phyloP scores from a whole-genome alignment of 257 asterid species.

The Nyctanthes arbortristis region DNA sequence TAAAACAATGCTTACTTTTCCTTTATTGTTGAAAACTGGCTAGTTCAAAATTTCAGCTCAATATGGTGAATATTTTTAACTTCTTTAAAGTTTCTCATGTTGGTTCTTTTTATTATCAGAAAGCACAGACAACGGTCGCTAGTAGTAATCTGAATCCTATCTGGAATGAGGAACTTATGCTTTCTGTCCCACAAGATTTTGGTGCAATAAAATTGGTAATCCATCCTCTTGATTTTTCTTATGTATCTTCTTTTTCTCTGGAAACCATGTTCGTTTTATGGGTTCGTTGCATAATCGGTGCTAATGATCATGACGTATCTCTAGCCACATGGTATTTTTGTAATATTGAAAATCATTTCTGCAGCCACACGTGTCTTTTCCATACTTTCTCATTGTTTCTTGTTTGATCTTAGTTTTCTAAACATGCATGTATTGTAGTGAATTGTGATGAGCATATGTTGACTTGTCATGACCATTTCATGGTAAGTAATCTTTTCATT shows the following conservation, averaged over 20 bases:
- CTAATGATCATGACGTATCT: background rate
- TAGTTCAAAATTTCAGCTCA: constrained; percentile 5
- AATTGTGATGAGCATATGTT: too few relatives aligned
- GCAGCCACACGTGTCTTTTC: too few relatives aligned
- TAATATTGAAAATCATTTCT: background rate
- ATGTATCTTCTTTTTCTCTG: background rate
- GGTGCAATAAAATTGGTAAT: constrained; percentile 82
- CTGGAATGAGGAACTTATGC: constrained; percentile 96
- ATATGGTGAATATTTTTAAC: background rate
- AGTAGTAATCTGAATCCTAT: constrained; percentile 90
- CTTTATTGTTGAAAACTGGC: background rate
- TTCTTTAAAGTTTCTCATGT: constrained; percentile 20
- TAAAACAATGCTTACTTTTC: background rate
- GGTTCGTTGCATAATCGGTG: background rate
- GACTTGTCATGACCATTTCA: too few relatives aligned
- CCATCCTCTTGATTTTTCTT: constrained; percentile 1
- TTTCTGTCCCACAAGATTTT: constrained; percentile 84
- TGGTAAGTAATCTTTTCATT: too few relatives aligned
- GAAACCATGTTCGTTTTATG: background rate
- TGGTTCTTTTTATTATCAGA: constrained; percentile 46
- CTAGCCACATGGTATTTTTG: background rate
- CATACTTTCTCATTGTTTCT: background rate
- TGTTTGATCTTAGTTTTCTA: background rate
- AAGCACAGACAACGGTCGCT: constrained; percentile 69
- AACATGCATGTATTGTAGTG: too few relatives aligned